Percentiles rank a stretch among this genome's conserved stretches.
Evolutionary conservation across 306 rosid species (phyloP).

Genomic region (Oemleria cerasiformis): DNA sequence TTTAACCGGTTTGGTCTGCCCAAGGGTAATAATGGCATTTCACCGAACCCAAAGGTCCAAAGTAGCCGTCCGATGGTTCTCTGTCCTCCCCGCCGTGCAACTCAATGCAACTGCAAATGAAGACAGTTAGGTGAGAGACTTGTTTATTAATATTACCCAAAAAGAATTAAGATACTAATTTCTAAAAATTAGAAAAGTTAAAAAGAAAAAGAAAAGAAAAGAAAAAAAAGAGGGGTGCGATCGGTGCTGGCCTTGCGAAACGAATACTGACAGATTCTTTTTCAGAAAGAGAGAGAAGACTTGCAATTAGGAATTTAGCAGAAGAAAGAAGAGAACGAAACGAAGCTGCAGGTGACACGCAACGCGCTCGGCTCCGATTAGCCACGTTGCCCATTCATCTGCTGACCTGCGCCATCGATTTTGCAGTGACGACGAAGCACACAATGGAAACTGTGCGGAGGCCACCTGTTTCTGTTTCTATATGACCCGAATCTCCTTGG

Average conservation of each 20-base stretch:
- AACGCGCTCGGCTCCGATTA: conserved; percentile 5
- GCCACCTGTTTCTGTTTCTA: conserved; percentile 6
- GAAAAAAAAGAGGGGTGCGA: background rate
- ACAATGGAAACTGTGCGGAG: background rate
- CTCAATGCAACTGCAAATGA: conserved; percentile 16
- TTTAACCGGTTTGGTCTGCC: no score
- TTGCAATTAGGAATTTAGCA: background rate
- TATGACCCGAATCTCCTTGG: conserved; percentile 8
- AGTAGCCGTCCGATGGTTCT: background rate
- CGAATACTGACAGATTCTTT: background rate
- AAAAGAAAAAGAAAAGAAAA: background rate
- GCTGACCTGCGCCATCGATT: conserved; percentile 16
- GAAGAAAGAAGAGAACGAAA: background rate
- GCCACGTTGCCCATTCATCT: conserved; percentile 10
- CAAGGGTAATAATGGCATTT: background rate
- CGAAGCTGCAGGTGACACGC: conserved; percentile 22
- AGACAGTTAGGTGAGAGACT: conserved; percentile 18
- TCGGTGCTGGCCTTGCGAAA: background rate
- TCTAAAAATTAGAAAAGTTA: background rate
- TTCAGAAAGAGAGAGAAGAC: background rate
- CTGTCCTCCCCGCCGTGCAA: background rate
- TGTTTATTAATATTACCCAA: background rate
- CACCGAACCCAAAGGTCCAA: background rate
- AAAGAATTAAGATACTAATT: background rate
- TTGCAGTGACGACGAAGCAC: conserved; percentile 8